Conservation (phyloP, 202 grass and related monocot species). For the Bolboschoenoplectus hybrid region DNA sequence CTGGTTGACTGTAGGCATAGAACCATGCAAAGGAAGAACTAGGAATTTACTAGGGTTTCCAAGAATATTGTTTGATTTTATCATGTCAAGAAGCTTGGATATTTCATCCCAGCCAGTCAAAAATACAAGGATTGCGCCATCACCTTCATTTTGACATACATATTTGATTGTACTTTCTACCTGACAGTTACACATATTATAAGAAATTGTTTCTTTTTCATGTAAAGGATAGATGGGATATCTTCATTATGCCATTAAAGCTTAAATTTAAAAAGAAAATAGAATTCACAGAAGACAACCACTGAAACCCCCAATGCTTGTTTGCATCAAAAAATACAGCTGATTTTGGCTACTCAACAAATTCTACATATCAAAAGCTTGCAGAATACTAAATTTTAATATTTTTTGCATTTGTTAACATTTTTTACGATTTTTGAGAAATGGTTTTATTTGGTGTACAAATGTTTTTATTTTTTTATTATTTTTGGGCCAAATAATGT, state of each 20-base stretch:
- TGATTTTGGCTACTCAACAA: neutral
- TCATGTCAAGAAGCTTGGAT: conserved; percentile 88
- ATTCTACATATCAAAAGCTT: neutral
- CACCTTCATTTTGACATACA: conserved; percentile 75
- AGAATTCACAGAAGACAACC: neutral
- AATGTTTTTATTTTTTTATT: no score
- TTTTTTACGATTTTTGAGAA: no score
- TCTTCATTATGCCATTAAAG: conserved; percentile 12
- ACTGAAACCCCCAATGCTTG: neutral
- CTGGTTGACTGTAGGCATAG: conserved; percentile 96
- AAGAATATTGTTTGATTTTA: conserved; percentile 77
- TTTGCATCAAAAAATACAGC: conserved; percentile 6
- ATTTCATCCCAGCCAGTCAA: conserved; percentile 99
- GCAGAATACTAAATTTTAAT: no score
- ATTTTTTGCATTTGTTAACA: no score
- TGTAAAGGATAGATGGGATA: neutral
- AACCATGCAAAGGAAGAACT: conserved; percentile 91
- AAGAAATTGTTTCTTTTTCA: neutral
- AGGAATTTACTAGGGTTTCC: conserved; percentile 74
- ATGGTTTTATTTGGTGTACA: no score
- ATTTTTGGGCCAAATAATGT: no score
- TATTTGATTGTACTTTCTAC: conserved; percentile 90
- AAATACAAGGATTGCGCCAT: conserved; percentile 96
- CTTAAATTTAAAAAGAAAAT: neutral
- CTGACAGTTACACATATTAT: conserved; percentile 43